phyloP scores from a whole-genome alignment of 352 stramenopile species.

The Phytopythium ostracodes region DNA sequence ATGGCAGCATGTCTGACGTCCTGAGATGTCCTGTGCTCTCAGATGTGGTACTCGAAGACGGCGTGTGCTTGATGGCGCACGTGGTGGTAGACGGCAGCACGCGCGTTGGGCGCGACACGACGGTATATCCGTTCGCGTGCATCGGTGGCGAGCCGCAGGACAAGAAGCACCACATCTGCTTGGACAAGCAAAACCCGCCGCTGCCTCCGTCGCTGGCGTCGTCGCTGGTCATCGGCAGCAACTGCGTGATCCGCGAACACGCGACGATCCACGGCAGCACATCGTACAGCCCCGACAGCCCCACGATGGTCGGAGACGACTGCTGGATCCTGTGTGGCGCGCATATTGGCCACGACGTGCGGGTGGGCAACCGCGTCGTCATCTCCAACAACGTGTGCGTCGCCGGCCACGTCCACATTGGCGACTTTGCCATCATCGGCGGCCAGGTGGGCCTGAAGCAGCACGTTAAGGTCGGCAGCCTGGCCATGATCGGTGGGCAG shows the following conservation, averaged over 20 bases:
- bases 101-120: conserved; percentile 41
- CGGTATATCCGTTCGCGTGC: conserved; percentile 71
- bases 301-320: conserved; percentile 63
- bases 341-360: conserved; percentile 70
- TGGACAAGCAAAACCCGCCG: conserved; percentile 1
- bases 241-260: conserved; percentile 81
- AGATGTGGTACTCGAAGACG: conserved; percentile 68
- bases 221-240: conserved; percentile 49
- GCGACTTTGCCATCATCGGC: conserved; percentile 69
- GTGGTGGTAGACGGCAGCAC: conserved; percentile 75
- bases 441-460: conserved; percentile 80
- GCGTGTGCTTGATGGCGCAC: conserved; percentile 63
- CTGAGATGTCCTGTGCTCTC: conserved; percentile 10
- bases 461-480: conserved; percentile 55
- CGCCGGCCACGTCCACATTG: conserved; percentile 74
- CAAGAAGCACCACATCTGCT: conserved; percentile 59
- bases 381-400: conserved; percentile 83
- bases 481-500: conserved; percentile 77
- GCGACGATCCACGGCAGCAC: conserved; percentile 80
- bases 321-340: conserved; percentile 78
- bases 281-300: conserved; percentile 43
- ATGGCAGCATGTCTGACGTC: background rate
- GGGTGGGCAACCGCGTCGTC: conserved; percentile 60
- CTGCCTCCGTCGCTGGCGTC: conserved; percentile 9
- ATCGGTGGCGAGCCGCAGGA: conserved; percentile 75